phyloP scores from a whole-genome alignment of 257 asterid genomes.

The Fraxinus cuspidata region DNA sequence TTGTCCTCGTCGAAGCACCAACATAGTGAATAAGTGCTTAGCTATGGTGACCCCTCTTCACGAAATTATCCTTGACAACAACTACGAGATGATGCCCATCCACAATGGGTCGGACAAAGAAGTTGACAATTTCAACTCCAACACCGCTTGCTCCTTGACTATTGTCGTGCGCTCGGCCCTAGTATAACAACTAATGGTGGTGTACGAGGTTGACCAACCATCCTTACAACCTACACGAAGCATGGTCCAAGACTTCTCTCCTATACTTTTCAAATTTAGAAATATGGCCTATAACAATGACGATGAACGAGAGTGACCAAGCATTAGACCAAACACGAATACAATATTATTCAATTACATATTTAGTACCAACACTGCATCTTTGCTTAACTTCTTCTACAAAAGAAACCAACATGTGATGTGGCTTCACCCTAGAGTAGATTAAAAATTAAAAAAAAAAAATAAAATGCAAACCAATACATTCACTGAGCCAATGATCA shows the following conservation, averaged over 20 bases:
- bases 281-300: too few relatives aligned
- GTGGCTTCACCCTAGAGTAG: not conserved
- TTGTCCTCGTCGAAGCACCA: too few relatives aligned
- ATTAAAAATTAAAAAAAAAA: not conserved
- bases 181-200: not conserved
- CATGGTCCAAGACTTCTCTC: not conserved
- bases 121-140: not conserved
- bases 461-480: constrained; percentile 26
- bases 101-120: too few relatives aligned
- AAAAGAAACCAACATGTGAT: not conserved
- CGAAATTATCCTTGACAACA: too few relatives aligned
- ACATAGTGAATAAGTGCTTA: too few relatives aligned
- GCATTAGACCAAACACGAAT: too few relatives aligned
- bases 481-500: not conserved
- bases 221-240: not conserved
- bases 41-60: too few relatives aligned
- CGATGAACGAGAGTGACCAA: too few relatives aligned
- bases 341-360: not conserved
- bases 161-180: not conserved
- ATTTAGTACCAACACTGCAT: not conserved
- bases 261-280: too few relatives aligned
- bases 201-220: not conserved
- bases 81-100: too few relatives aligned
- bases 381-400: not conserved
- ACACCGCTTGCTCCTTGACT: not conserved